A percentile compares a stretch with the other conserved stretches of the same genome.
Evolutionary conservation across 768 basidiomycete genomes (phyloP).

Genomic region (Tylopilus rubrobrunneus): DNA sequence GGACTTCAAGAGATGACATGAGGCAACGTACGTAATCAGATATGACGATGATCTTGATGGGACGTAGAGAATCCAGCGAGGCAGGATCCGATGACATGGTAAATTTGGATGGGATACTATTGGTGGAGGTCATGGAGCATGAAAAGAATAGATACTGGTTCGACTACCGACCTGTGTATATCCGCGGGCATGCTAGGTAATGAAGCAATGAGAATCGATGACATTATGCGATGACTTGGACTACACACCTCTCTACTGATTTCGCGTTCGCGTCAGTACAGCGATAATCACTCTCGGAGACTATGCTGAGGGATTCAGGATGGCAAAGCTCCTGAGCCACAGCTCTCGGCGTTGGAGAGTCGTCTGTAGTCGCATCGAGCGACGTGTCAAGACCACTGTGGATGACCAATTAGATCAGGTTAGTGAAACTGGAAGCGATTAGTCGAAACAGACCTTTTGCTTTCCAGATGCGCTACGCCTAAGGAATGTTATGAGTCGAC

Average conservation of each 20-base stretch:
- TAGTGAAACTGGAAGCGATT: not conserved
- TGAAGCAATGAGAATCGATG: not conserved
- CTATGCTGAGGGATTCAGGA: constrained; percentile 17
- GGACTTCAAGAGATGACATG: not conserved
- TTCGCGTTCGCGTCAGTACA: constrained; percentile 8
- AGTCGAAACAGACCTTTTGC: constrained; percentile 9
- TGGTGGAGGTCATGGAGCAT: not conserved
- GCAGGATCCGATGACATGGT: not conserved
- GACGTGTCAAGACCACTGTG: constrained; percentile 1
- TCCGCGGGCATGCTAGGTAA: constrained; percentile 7
- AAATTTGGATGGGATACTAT: constrained; percentile 21
- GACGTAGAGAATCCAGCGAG: constrained; percentile 16
- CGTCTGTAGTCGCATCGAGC: not conserved
- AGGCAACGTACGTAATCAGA: constrained; percentile 27
- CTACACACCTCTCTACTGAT: constrained; percentile 7
- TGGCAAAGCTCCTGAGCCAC: not conserved
- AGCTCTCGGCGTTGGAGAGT: not conserved
- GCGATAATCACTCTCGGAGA: constrained; percentile 22
- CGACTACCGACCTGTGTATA: constrained; percentile 16
- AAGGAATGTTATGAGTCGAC: not conserved
- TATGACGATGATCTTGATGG: constrained; percentile 30
- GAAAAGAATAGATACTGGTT: not conserved
- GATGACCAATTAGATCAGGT: not conserved
- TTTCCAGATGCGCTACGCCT: constrained; percentile 21
- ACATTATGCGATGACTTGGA: not conserved